Conservation (phyloP, 306 rosid species). For the Boehmeria nivea region DNA sequence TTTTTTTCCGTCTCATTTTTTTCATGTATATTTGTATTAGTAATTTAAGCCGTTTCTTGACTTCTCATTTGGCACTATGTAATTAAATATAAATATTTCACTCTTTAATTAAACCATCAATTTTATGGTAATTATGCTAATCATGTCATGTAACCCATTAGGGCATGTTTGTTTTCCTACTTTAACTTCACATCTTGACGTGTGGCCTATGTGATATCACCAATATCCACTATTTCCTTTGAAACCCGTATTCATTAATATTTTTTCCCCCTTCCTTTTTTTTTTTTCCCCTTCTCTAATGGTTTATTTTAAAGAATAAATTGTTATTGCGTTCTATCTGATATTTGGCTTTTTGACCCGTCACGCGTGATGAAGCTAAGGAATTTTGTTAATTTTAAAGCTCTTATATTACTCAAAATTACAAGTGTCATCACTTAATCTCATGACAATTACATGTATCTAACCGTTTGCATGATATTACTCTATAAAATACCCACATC, state of each 20-base stretch:
- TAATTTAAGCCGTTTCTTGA: constrained; percentile 11
- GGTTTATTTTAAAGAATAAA: neutral
- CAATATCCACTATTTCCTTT: neutral
- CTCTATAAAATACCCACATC: neutral
- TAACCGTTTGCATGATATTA: constrained; percentile 19
- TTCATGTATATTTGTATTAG: neutral
- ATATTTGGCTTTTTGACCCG: constrained; percentile 35
- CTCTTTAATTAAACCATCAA: constrained; percentile 21
- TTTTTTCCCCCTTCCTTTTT: neutral
- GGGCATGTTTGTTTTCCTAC: constrained; percentile 29
- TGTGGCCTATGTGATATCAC: constrained; percentile 17
- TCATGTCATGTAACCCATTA: constrained; percentile 4
- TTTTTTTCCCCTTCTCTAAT: neutral
- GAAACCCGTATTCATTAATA: neutral
- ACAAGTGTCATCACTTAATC: constrained; percentile 36
- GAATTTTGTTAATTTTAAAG: constrained; percentile 21
- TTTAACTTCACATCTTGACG: constrained; percentile 16
- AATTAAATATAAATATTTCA: neutral
- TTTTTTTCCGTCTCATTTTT: neutral
- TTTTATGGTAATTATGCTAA: neutral
- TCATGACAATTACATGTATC: constrained; percentile 34
- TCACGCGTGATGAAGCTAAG: constrained; percentile 33
- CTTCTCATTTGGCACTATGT: constrained; percentile 2
- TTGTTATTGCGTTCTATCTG: constrained; percentile 68
- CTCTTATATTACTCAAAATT: constrained; percentile 3